Evolutionary conservation across 108 stramenopile species (phyloP).

Genomic region (Skeletonema potamos): DNA sequence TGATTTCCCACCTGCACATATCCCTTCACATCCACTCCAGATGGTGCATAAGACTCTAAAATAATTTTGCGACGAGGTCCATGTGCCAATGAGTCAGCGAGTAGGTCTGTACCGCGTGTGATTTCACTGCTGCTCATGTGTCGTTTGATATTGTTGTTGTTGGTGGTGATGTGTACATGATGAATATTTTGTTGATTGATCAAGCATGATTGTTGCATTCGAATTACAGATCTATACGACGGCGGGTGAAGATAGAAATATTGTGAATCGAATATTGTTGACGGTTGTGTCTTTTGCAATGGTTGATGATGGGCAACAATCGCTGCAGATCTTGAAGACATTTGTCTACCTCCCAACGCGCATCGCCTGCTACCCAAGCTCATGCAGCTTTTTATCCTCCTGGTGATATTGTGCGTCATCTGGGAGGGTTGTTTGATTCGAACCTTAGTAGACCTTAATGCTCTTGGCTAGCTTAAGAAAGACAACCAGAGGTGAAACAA

Average conservation of each 20-base stretch:
- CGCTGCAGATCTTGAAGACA: not conserved
- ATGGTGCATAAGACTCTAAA: conserved; percentile 46
- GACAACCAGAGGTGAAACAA: too few relatives aligned
- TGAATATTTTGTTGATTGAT: too few relatives aligned
- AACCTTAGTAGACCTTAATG: not conserved
- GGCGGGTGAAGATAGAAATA: not conserved
- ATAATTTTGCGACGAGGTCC: conserved; percentile 50
- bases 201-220: not conserved
- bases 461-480: too few relatives aligned
- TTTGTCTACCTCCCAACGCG: not conserved
- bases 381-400: not conserved
- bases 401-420: not conserved
- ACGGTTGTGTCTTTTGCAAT: not conserved
- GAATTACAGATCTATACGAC: not conserved
- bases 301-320: not conserved
- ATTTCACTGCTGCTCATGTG: conserved; percentile 26
- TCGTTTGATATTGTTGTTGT: not conserved
- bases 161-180: too few relatives aligned
- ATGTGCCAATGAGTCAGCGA: conserved; percentile 52
- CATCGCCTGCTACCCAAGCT: not conserved
- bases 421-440: not conserved
- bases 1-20: conserved; percentile 47
- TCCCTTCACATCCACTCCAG: conserved; percentile 72
- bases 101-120: conserved; percentile 59
- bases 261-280: not conserved